Conservation (phyloP, 768 basidiomycete genomes). For the Suillus clintonianus region DNA sequence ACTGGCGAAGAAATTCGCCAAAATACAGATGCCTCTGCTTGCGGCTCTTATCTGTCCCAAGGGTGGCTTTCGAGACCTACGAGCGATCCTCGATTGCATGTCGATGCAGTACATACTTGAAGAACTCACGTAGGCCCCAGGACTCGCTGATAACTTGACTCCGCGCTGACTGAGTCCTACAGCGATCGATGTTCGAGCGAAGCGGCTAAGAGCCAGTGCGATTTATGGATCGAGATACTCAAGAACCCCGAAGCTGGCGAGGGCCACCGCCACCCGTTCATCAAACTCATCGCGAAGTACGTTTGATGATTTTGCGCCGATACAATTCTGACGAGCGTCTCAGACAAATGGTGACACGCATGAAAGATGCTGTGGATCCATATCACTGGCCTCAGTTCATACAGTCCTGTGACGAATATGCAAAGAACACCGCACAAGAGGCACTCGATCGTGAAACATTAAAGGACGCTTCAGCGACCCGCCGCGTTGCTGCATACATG, state of each 20-base stretch:
- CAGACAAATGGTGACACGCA: slow-evolving; percentile 25
- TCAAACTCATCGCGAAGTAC: slow-evolving; percentile 25
- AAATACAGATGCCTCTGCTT: too few species aligned
- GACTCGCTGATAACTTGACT: too few species aligned
- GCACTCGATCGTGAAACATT: slow-evolving; percentile 28
- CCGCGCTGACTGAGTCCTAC: too few species aligned
- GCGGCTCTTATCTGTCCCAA: too few species aligned
- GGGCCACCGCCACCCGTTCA: slow-evolving; percentile 21
- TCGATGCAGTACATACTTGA: too few species aligned
- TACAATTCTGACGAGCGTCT: neutral
- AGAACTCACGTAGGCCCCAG: too few species aligned
- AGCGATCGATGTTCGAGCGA: too few species aligned
- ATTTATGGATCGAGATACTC: too few species aligned
- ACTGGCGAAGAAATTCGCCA: too few species aligned
- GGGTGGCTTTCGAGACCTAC: too few species aligned
- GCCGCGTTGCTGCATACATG: slow-evolving; percentile 27
- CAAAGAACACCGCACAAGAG: slow-evolving; percentile 24
- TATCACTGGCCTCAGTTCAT: slow-evolving; percentile 33
- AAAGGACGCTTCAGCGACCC: slow-evolving; percentile 12
- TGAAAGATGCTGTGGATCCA: slow-evolving; percentile 23
- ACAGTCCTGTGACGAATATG: slow-evolving; percentile 20
- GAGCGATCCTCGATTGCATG: too few species aligned
- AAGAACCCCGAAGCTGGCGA: slow-evolving; percentile 3
- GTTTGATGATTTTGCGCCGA: neutral
- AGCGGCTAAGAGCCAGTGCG: too few species aligned